A percentile compares a stretch with the other conserved stretches of the same genome.
These are phyloP conservation scores for Metschnikowia amazonensis DNA, from an alignment of 805 yeast genomes.

Conservation along the genomic window DNA sequence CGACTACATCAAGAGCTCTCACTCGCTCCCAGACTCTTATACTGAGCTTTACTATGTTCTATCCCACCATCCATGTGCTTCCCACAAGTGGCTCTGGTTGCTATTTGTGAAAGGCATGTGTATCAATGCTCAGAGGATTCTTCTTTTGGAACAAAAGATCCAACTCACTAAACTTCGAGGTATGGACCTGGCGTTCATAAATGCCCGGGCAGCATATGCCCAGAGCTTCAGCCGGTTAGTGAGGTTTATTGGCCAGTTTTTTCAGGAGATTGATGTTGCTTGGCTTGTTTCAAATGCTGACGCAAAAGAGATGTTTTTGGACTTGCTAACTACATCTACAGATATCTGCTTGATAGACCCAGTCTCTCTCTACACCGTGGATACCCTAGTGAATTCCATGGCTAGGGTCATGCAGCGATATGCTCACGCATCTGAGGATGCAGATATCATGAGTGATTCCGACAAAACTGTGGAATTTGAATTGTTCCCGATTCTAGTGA, in stretches of 20 bases:
- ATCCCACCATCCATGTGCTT: constrained; percentile 4
- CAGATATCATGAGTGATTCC: neutral
- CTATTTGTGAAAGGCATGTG: neutral
- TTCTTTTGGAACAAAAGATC: neutral
- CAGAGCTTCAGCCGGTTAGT: constrained; percentile 1
- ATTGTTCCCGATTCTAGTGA: constrained; percentile 6
- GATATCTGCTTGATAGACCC: constrained; percentile 3
- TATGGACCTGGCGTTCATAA: constrained; percentile 1
- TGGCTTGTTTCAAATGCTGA: neutral
- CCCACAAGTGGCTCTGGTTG: constrained; percentile 14
- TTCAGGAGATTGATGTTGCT: neutral
- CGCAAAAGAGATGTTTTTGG: neutral
- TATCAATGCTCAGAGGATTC: neutral
- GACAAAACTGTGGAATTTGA: neutral
- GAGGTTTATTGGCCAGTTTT: neutral
- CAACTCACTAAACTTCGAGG: neutral
- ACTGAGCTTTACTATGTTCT: constrained; percentile 12
- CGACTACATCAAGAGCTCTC: constrained; percentile 8
- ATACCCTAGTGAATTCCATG: neutral
- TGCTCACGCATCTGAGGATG: neutral
- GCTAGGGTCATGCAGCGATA: neutral
- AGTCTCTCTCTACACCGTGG: neutral
- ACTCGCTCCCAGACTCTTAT: constrained; percentile 11
- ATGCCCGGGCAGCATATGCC: constrained; percentile 4
- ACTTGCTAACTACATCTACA: neutral